Conservation (phyloP, 441 rosid species). For the Raphanus hybrid region DNA sequence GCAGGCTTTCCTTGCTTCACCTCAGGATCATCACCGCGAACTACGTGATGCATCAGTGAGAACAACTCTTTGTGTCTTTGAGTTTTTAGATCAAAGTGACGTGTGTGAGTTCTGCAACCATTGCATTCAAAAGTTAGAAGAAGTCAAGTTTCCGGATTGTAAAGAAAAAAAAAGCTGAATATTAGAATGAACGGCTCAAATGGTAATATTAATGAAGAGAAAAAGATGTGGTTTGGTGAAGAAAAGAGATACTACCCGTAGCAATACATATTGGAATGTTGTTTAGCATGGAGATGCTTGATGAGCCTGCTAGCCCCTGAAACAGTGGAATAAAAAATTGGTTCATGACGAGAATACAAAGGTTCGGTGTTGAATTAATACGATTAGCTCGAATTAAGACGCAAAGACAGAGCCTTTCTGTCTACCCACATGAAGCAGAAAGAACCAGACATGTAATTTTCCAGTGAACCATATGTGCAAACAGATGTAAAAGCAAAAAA, state of each 20-base stretch:
- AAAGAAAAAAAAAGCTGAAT: too few species aligned
- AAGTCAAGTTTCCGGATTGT: too few species aligned
- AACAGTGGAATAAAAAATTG: too few species aligned
- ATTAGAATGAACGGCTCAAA: too few species aligned
- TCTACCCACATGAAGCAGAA: neutral
- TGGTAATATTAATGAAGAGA: too few species aligned
- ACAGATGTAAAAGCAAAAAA: neutral
- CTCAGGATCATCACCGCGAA: constrained; percentile 96
- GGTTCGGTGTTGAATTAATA: too few species aligned
- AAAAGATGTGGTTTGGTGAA: too few species aligned
- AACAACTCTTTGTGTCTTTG: constrained; percentile 79
- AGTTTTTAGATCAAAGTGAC: constrained; percentile 87
- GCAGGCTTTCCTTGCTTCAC: constrained; percentile 95
- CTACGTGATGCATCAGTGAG: constrained; percentile 92
- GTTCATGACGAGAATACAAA: too few species aligned
- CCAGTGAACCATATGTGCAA: neutral
- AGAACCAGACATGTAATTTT: neutral
- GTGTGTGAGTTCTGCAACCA: constrained; percentile 67
- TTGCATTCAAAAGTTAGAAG: neutral
- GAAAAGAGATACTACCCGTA: too few species aligned
- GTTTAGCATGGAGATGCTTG: too few species aligned
- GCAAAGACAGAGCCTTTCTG: neutral
- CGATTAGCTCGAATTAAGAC: neutral
- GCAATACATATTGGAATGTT: too few species aligned
- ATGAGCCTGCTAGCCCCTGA: too few species aligned